These are phyloP conservation scores for Populus hybrid DNA, from an alignment of 441 rosid species.

Conservation along the genomic window DNA sequence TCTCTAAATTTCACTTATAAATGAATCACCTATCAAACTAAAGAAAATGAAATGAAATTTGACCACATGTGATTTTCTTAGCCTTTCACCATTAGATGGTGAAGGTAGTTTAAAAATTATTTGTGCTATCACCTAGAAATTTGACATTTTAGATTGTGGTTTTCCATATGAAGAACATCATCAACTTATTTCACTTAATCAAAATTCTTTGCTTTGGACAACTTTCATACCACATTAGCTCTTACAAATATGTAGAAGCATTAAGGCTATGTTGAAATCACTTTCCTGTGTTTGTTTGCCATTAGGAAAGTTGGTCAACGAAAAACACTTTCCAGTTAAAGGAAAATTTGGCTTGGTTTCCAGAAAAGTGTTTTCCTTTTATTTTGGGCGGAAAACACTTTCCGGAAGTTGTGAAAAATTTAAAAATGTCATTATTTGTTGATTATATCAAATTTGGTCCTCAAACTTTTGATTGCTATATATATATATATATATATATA, in stretches of 20 bases:
- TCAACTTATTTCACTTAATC: neutral
- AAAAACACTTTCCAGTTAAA: too few relatives aligned
- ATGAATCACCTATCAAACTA: neutral
- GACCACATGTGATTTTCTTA: neutral
- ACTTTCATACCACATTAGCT: neutral
- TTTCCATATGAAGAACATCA: neutral
- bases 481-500: too few relatives aligned
- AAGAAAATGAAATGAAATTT: neutral
- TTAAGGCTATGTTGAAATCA: neutral
- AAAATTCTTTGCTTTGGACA: neutral
- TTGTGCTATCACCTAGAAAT: neutral
- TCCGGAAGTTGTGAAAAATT: too few relatives aligned
- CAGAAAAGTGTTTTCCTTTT: too few relatives aligned
- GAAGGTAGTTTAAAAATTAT: neutral
- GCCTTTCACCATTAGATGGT: neutral
- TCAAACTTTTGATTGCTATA: too few relatives aligned
- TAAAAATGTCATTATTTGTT: too few relatives aligned
- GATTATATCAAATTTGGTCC: too few relatives aligned
- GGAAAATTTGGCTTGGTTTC: too few relatives aligned
- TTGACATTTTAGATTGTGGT: neutral
- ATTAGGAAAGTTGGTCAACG: too few relatives aligned
- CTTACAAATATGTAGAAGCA: neutral
- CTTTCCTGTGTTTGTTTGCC: too few relatives aligned
- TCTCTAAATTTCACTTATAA: neutral
- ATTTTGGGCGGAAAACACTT: too few relatives aligned